Base-by-base conservation (phyloP, 2,329 filamentous ascomycete genomes). In the Knoxdaviesia capensis region DNA sequence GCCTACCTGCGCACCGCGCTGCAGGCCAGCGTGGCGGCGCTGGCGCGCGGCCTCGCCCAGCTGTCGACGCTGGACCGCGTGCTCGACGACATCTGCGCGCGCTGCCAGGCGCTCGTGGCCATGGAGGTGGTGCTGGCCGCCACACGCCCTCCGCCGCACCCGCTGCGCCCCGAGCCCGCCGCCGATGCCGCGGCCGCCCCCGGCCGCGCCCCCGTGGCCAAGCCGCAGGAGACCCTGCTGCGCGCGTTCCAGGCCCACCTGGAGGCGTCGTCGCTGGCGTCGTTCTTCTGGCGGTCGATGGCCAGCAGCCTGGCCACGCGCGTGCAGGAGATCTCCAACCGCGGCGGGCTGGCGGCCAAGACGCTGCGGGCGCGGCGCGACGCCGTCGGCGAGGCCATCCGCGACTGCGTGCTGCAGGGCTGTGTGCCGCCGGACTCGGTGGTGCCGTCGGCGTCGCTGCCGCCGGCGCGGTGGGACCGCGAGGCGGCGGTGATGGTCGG, bases 401-500 rank as follows among this genome's bases (percentile, higher is more conserved):
- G 77, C 31, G 83, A 88, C 43, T 90, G 86, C 49, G 90, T 98
- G 2, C 61, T 87, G 46, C 72, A 72, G 41, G 88, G 88, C 0
- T 80, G 77, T 34, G 73, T 77, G 54, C 55, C 80, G 41, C 82
- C 84, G 2, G 68, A 66, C 9, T 70, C 65, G 0, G 53, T 74
- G 38, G 49, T 55, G 3, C 41, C 10, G 39, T 39, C 31, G 40
- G 37, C 20, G 33, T 38, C 9, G 34, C 38, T 5, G 43, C 36
- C 28, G 55, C 53, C 6, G 55, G 57, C 8, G 64, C 59, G 44
- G 43, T 94, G 85, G 84, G 88, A 94, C 52, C 71, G 88, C 35
- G 90, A 96, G 60, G 80, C 87, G 39, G 86, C 87, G 1, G 87
- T 96, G 39, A 94, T 96, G 88, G 81, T 93, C 36, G 80, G 82